phyloP scores from a whole-genome alignment of 352 stramenopile species.

The Elongisporangium anandrum region DNA sequence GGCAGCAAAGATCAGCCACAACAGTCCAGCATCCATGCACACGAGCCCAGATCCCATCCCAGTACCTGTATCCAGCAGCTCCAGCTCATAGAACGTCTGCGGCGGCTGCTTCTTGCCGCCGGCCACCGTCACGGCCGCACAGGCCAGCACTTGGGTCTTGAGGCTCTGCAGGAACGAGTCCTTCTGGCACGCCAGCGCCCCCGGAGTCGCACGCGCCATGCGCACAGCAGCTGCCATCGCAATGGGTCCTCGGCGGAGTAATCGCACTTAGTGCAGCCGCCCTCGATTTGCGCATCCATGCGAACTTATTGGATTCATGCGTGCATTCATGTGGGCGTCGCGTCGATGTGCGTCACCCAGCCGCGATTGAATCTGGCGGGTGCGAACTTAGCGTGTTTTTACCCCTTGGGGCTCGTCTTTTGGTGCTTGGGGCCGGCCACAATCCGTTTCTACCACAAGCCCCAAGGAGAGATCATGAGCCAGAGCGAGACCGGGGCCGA shows the following conservation, averaged over 20 bases:
- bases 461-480: conserved; percentile 4
- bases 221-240: neutral
- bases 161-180: conserved; percentile 61
- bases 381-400: conserved; percentile 1
- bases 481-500: conserved; percentile 9
- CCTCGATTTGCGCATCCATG: conserved; percentile 8
- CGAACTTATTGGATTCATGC: neutral
- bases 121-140: conserved; percentile 16
- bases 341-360: neutral
- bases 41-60: neutral
- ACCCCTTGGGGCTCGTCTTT: conserved; percentile 1
- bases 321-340: neutral
- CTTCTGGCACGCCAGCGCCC: conserved; percentile 55
- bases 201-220: conserved; percentile 22
- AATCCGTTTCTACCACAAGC: conserved; percentile 18
- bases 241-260: neutral
- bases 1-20: conserved; percentile 11
- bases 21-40: conserved; percentile 1
- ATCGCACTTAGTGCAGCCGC: neutral
- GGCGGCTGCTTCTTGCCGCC: conserved; percentile 32
- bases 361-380: neutral
- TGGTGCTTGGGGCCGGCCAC: conserved; percentile 23
- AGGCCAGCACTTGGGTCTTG: conserved; percentile 38
- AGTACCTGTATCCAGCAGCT: conserved; percentile 58
- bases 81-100: conserved; percentile 47